Base-by-base conservation (phyloP, 192 early-diverging fungal genomes). In the Backusella australiensis region DNA sequence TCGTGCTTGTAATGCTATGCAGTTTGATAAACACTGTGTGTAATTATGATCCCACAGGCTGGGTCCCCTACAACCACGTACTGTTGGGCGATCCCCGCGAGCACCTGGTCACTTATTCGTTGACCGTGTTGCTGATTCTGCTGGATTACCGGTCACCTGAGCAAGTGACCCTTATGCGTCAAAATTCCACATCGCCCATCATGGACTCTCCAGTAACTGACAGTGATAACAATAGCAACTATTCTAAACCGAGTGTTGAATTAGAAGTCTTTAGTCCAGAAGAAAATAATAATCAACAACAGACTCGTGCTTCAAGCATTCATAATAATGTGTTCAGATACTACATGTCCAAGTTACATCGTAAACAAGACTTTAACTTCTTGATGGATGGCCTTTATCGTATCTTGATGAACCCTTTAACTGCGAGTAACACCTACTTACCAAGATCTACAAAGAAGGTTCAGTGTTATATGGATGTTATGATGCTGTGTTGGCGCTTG, bases 21-120 rank as follows among this genome's bases (percentile, higher is more conserved):
- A 96, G 94, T 78, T 77, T 96, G 34, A 75, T 96, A 52, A 98
- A 98, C 76, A 96, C 95, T 0, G 89, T 90, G 2, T 80, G 92
- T 6, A 90, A 90, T 46, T 95, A 96, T 78, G 92, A 96, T 76
- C 92, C 93, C 6, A 85, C 92, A 14, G 95, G 95, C 34, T 97
- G 95, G 95, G 84, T 94, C 12, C 95, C 95, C 42, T 98, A 97
- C 82, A 95, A 96, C 75, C 94, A 95, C 80, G 84, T 95, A 6
- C 67, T 95, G 42, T 89, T 92, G 56, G 85, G 87, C 11, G 92
- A 96, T 75, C 85, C 91, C 0, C 80, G 86, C 15, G 96, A 98
- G 72, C 85, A 89, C 26, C 85, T 95, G 4, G 91, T 94, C 12
- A 83, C 90, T n/a, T 69, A 92, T 23, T 90, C 89, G 52, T 75